These are phyloP conservation scores for Stereocaulon alpinum DNA, from an alignment of 495 filamentous ascomycete species.

Conservation along the genomic window DNA sequence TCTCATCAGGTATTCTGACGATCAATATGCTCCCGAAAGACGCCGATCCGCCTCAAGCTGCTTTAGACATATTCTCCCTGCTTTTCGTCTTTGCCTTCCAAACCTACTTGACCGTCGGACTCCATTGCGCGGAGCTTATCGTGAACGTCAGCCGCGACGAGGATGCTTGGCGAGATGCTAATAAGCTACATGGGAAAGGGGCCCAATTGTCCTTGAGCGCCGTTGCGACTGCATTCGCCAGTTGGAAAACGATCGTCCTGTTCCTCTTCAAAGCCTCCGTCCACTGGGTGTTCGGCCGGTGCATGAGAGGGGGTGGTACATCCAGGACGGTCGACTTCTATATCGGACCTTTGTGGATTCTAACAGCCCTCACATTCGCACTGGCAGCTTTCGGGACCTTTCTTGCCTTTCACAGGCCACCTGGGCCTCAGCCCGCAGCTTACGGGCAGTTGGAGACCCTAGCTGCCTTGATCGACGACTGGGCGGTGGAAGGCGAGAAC, in stretches of 20 bases:
- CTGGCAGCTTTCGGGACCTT: constrained; percentile 31
- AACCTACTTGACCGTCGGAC: constrained; percentile 25
- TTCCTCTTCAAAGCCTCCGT: constrained; percentile 34
- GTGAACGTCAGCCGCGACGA: constrained; percentile 40
- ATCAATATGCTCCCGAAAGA: neutral
- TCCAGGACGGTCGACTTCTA: constrained; percentile 28
- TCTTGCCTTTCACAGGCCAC: constrained; percentile 28
- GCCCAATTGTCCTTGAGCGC: constrained; percentile 29
- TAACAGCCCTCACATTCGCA: constrained; percentile 24
- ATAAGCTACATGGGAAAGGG: constrained; percentile 18
- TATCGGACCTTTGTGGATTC: constrained; percentile 30
- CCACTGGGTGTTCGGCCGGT: constrained; percentile 39
- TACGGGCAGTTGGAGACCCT: constrained; percentile 39
- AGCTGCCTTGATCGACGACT: constrained; percentile 37
- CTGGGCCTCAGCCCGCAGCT: constrained; percentile 32
- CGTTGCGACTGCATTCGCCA: constrained; percentile 28
- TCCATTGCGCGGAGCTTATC: constrained; percentile 38
- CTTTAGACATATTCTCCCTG: neutral
- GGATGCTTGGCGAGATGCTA: constrained; percentile 25
- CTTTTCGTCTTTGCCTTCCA: constrained; percentile 17
- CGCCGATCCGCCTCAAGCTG: neutral
- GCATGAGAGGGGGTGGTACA: constrained; percentile 21
- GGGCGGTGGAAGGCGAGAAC: constrained; percentile 25
- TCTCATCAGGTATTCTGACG: neutral
- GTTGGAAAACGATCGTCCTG: constrained; percentile 35